Base-by-base conservation (phyloP, 441 rosid species). In the Erysimum pusillum region DNA sequence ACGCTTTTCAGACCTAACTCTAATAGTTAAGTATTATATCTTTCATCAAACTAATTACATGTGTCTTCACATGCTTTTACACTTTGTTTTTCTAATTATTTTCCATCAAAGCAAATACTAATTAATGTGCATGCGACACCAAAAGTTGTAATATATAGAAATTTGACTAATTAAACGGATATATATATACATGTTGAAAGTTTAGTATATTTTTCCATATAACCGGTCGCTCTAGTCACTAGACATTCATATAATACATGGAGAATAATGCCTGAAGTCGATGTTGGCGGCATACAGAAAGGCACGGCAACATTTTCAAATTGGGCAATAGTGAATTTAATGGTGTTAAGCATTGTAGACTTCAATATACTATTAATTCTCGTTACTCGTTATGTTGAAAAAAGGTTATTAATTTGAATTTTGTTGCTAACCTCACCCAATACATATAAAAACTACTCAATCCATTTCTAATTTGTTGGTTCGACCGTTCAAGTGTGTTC, bases 1-100 rank as follows among this genome's bases (percentile, higher is more conserved):
- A 68, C 9, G 34, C 79, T 60, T 41, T 67, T 60, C 18, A 41
- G 63, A 76, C 79, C 79, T 69, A 76, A 76, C 28, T 32, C 46
- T 36, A 76, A 76, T 67, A 67, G 74, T 76, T 76, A 76, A 75
- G 63, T 39, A 59, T 76, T n/a, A n/a, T n/a, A 76, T 76, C 63
- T 69, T 75, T 68, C 20, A 76, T 71, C 75, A 62, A 76, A 69
- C 80, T 53, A 69, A 42, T 68, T 61, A 62, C 71, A 76, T 63
- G 71, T 45, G 76, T 76, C 71, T 63, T 53, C 75, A 62, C 65
- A 62, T 69, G 75, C 34, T 70, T 52, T 61, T 22, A 76, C 51
- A 52, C 31, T 58, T 58, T 39, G n/a, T 52, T 69, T 61, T 69
- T 31, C 36, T 63, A 53, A 42, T 44, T 31, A 34, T 42, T 52